Evolutionary conservation across 129 eudicot species (phyloP).

Genomic region (Helianthus tuberosus): DNA sequence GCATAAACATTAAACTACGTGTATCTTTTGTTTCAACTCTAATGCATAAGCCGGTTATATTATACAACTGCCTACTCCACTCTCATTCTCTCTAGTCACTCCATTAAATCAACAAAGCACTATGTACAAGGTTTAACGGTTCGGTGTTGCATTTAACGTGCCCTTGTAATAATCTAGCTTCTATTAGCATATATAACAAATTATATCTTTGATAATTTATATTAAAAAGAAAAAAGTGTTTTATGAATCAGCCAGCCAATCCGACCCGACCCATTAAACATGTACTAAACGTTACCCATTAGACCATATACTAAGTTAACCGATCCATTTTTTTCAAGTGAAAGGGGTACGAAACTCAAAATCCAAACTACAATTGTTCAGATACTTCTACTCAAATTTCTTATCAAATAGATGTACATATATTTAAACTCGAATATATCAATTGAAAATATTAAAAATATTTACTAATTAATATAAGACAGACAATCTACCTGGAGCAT

Average conservation of each 20-base stretch:
- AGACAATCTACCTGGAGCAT: slow-evolving; percentile 61
- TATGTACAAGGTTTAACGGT: no score
- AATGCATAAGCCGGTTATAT: no score
- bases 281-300: not conserved
- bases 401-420: not conserved
- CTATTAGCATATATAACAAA: not conserved
- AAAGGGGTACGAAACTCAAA: no score
- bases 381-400: no score
- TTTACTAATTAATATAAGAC: not conserved
- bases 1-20: no score
- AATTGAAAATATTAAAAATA: not conserved
- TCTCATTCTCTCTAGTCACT: no score
- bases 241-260: not conserved
- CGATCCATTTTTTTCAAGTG: not conserved
- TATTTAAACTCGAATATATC: not conserved
- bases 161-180: not conserved
- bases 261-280: not conserved
- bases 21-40: no score
- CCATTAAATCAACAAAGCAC: no score
- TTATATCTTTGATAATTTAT: not conserved
- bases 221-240: not conserved
- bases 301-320: not conserved
- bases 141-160: no score
- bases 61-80: no score
- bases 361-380: no score